These are phyloP conservation scores for Phytophthora ohioensis DNA, from an alignment of 352 stramenopile species.

Conservation along the genomic window DNA sequence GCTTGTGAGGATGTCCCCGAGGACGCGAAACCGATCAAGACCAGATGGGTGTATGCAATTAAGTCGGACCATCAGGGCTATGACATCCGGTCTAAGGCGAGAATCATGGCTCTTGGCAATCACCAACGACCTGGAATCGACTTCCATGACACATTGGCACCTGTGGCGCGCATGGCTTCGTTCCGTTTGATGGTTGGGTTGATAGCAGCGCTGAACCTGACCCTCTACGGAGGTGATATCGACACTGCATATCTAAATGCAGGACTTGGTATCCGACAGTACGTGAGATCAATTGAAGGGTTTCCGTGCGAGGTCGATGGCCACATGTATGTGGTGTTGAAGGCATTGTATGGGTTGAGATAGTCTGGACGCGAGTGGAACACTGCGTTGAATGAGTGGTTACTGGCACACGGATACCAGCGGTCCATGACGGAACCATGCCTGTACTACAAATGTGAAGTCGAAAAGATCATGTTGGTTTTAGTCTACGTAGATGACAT, in stretches of 20 bases:
- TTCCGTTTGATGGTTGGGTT: slow-evolving; percentile 13
- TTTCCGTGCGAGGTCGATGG: slow-evolving; percentile 1
- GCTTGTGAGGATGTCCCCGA: not conserved
- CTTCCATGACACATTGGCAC: slow-evolving; percentile 9
- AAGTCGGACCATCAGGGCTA: slow-evolving; percentile 14
- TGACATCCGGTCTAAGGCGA: slow-evolving; percentile 8
- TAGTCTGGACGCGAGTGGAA: slow-evolving; percentile 23
- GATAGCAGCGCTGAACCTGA: not conserved
- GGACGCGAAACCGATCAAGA: slow-evolving; percentile 4
- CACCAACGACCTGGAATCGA: slow-evolving; percentile 5
- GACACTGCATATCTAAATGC: slow-evolving; percentile 15
- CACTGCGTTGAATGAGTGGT: slow-evolving; percentile 16
- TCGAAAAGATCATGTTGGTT: not conserved
- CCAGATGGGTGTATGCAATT: slow-evolving; percentile 6
- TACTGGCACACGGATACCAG: slow-evolving; percentile 5
- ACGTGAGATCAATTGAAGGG: not conserved
- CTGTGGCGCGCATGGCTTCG: slow-evolving; percentile 12
- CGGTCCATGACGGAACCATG: slow-evolving; percentile 10
- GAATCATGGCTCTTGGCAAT: slow-evolving; percentile 16
- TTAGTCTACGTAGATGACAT: slow-evolving; percentile 12
- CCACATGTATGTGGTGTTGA: not conserved
- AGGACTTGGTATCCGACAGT: not conserved
- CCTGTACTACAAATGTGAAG: slow-evolving; percentile 10
- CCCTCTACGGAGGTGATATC: not conserved
- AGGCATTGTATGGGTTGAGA: slow-evolving; percentile 16